Conservation (phyloP, 257 asterid genomes). For the Solanum tacnaense region DNA sequence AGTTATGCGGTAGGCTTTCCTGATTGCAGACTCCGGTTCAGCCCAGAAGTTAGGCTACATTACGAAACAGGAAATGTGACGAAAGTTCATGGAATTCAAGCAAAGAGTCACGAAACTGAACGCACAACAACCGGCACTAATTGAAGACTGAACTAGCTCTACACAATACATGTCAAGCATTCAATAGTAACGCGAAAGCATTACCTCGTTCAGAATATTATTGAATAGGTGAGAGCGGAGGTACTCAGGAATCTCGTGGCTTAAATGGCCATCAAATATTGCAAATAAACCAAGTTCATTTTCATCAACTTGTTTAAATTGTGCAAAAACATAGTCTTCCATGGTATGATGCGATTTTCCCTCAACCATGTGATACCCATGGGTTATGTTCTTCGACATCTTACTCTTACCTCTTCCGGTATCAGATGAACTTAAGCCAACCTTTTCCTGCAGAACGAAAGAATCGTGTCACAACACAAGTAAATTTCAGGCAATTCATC, state of each 20-base stretch:
- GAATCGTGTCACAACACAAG: neutral
- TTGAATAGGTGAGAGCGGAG: constrained; percentile 68
- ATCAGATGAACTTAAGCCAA: constrained; percentile 35
- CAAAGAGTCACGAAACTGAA: neutral
- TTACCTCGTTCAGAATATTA: constrained; percentile 72
- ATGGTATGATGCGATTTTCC: constrained; percentile 69
- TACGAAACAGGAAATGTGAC: neutral
- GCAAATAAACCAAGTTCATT: constrained; percentile 83
- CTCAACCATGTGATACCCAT: constrained; percentile 76
- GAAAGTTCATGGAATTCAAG: neutral
- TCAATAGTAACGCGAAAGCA: neutral
- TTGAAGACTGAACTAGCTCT: neutral
- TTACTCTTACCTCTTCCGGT: constrained; percentile 84
- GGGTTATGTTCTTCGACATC: constrained; percentile 58
- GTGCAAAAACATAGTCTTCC: constrained; percentile 90
- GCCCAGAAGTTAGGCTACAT: constrained; percentile 81
- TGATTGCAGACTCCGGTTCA: constrained; percentile 59
- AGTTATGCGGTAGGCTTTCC: constrained; percentile 63
- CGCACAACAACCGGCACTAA: neutral
- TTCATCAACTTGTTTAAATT: constrained; percentile 55
- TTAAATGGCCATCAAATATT: constrained; percentile 78
- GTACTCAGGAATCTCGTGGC: constrained; percentile 69
- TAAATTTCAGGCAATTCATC: neutral
- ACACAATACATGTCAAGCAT: neutral
- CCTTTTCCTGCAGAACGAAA: constrained; percentile 49